Evolutionary conservation across 2,329 filamentous ascomycete species (phyloP), one percentile per base, ranked within the genome.

Genomic region (Myrmaecium sp.): DNA sequence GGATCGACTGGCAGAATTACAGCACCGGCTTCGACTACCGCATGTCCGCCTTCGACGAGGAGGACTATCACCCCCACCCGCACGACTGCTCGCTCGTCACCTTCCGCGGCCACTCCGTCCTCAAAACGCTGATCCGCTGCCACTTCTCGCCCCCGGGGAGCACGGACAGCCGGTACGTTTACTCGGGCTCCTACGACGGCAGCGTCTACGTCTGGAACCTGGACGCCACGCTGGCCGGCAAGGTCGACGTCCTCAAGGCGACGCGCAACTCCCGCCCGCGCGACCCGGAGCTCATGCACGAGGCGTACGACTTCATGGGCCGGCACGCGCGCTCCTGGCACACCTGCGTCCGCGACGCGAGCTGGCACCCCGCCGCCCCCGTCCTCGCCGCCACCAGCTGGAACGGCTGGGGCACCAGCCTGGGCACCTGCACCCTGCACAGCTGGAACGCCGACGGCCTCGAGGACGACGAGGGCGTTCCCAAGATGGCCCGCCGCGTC

Each of bases 21-120:
- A 69, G 65, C 1, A 69, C 64, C 23, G 60, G 65, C 33, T 86
- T 80, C 43, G 80, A 89, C 48, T 89, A 86, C 49, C 70, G 80
- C 9, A 71, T 66, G 47, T 66, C 68, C 26, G 55, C 55, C 7
- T 84, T 79, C 48, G 62, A 75, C 39, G 65, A 70, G 6, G 54
- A 64, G 13, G 57, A 70, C 39, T 81, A 71, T 61, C 68, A 69
- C 32, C 71, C 73, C 2, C 76, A 94, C 48, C 77, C 76, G 0
- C 55, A 83, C 41, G 89, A 95, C 51, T 92, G 86, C 57, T 91
- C 79, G 1, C 59, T 94, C 3, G 89, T 95, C 24, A 94, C 86
- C 0, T 95, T 91, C 62, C 71, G 82, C 14, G 86, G 86, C 6
- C 89, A 98, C 54, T 69, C 68, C 34, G 82, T 98, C 8, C 65